Conservation (phyloP, 2,329 filamentous ascomycete genomes). For the Ophiostoma piceae region DNA sequence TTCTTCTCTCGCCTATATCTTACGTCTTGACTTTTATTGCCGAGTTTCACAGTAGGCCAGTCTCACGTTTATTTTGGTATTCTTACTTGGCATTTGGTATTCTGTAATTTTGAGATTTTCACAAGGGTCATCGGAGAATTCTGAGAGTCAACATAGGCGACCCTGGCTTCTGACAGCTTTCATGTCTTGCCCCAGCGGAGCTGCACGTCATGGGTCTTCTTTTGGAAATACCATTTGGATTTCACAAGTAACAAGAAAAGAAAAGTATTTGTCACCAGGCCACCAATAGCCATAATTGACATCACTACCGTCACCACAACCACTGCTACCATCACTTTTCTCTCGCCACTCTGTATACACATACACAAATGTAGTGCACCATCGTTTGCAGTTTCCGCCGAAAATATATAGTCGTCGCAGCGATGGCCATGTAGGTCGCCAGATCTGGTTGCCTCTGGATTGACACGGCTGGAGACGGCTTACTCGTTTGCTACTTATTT, state of each 20-base stretch:
- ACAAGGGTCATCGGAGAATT: not conserved
- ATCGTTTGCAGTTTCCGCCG: not conserved
- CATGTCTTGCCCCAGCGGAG: not conserved
- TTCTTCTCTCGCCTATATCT: slow-evolving; percentile 12
- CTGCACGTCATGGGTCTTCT: not conserved
- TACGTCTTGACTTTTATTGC: not conserved
- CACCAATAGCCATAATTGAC: not conserved
- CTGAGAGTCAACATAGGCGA: not conserved
- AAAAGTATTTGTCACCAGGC: not conserved
- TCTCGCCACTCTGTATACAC: not conserved
- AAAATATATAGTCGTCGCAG: not conserved
- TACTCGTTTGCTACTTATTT: not conserved
- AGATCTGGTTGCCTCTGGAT: not conserved
- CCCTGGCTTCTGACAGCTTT: not conserved
- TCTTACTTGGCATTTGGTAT: no score
- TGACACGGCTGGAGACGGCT: not conserved
- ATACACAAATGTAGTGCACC: not conserved
- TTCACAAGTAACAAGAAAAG: not conserved
- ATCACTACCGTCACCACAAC: not conserved
- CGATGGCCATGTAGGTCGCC: not conserved
- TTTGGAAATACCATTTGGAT: not conserved
- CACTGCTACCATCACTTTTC: not conserved
- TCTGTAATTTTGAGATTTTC: not conserved
- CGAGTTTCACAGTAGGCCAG: not conserved
- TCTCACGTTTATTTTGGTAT: not conserved